Conservation (phyloP, 345 rosid species). For the Aegle marmelos region DNA sequence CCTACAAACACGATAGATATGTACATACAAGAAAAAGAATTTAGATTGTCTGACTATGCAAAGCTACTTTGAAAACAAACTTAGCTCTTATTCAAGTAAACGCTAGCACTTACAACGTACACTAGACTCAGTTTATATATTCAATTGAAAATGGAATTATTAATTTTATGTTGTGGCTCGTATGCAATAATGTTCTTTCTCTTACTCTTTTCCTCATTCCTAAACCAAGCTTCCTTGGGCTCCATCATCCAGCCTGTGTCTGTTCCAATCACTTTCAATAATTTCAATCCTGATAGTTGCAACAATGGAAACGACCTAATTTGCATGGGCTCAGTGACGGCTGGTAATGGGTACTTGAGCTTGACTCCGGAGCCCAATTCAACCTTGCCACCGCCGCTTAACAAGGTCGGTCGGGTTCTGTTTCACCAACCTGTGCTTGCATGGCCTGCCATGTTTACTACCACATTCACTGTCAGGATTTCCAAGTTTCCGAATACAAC, state of each 20-base stretch:
- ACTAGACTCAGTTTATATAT: too few relatives aligned
- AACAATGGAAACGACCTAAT: conserved; percentile 14
- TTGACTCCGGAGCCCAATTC: conserved; percentile 30
- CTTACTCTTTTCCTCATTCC: conserved; percentile 14
- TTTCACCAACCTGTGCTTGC: conserved; percentile 23
- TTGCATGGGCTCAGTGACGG: conserved; percentile 28
- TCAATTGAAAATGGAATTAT: background rate
- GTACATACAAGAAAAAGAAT: conserved; percentile 18
- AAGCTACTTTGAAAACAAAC: background rate
- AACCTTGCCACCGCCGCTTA: background rate
- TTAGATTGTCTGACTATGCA: background rate
- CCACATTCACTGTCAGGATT: conserved; percentile 37
- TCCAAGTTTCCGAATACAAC: conserved; percentile 15
- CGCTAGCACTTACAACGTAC: background rate
- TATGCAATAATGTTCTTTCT: conserved; percentile 16
- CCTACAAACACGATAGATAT: background rate
- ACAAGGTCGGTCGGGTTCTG: conserved; percentile 32
- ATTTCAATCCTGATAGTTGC: conserved; percentile 25
- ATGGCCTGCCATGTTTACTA: conserved; percentile 36
- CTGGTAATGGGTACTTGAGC: conserved; percentile 23
- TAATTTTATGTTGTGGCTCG: background rate
- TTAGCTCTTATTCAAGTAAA: background rate
- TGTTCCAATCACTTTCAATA: conserved; percentile 15
- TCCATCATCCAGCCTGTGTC: background rate
- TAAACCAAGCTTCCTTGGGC: conserved; percentile 16